Evolutionary conservation across 768 basidiomycete species (phyloP).

Genomic region (Leccinum pellstonianum): DNA sequence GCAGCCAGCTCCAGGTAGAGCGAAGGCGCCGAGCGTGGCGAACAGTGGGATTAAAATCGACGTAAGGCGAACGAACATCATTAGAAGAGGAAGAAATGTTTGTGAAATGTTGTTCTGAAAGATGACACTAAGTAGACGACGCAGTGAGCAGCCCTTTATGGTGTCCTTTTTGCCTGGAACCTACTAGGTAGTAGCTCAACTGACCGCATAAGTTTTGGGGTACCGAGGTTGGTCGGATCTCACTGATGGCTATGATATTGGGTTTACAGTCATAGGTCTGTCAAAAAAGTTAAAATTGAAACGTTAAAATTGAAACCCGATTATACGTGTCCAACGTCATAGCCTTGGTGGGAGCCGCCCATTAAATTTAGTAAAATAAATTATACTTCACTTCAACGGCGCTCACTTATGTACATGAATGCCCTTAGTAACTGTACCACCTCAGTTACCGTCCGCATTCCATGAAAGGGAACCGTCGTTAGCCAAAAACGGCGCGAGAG

Average conservation of each 20-base stretch:
- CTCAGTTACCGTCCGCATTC: too few relatives aligned
- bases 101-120: background rate
- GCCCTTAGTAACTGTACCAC: too few relatives aligned
- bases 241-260: too few relatives aligned
- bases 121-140: background rate
- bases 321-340: background rate
- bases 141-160: background rate
- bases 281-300: background rate
- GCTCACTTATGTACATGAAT: too few relatives aligned
- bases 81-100: background rate
- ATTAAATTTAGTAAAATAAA: too few relatives aligned
- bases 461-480: too few relatives aligned
- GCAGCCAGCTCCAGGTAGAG: background rate
- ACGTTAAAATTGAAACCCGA: background rate
- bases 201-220: too few relatives aligned
- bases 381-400: background rate
- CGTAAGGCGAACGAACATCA: background rate
- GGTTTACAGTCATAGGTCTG: background rate
- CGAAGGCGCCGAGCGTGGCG: background rate
- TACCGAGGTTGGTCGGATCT: too few relatives aligned
- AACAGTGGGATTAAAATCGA: background rate
- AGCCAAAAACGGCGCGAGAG: too few relatives aligned
- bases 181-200: too few relatives aligned
- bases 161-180: background rate
- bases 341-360: too few relatives aligned